Evolutionary conservation across 371 early-diverging fungal genomes (phyloP), one percentile per base, ranked within the genome.

Genomic region (Cokeromyces recurvatus): DNA sequence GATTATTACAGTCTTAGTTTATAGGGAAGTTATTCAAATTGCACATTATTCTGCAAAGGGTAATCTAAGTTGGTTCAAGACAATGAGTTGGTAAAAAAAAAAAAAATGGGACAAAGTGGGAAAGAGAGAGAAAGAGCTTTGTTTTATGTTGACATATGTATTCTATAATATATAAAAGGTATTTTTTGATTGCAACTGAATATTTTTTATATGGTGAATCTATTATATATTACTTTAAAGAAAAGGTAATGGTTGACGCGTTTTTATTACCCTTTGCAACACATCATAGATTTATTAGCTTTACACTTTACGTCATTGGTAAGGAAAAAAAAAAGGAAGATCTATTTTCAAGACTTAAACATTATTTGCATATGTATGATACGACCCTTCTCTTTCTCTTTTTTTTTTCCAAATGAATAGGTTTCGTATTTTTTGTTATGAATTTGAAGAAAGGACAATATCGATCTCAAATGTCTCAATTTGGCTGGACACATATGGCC

Each of bases 401-500:
- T n/a, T n/a, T n/a, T n/a, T n/a, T n/a, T n/a, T n/a, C n/a, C n/a
- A n/a, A n/a, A n/a, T n/a, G n/a, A n/a, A 34, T 55, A 83, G 91
- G 97, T 3, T 87, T 99, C 51, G 91, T 96, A 9, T 81, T 89
- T 57, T 99, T 98, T 78, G 93, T 98, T 6, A 64, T 87, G 53
- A 93, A 91, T 60, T 75, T 99, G 53, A 89, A 86, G 68, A 93
- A 91, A 71, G 92, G 92, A 9, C 84, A 83, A 56, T 90, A 90
- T 56, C 72, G 77, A 43, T 83, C 86, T 63, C 99, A 99, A 74
- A 91, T 99, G 71, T 74, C 85, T 1, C 91, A 94, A 61, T 96
- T 98, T 65, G 92, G 91, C 17, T 90, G 95, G 89, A 94, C 93
- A 1, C 97, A 98, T 63, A 94, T 98, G 91, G 84, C 94, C 2